Base-by-base conservation (phyloP, 2,329 filamentous ascomycete species). In the Aspergillus persii region DNA sequence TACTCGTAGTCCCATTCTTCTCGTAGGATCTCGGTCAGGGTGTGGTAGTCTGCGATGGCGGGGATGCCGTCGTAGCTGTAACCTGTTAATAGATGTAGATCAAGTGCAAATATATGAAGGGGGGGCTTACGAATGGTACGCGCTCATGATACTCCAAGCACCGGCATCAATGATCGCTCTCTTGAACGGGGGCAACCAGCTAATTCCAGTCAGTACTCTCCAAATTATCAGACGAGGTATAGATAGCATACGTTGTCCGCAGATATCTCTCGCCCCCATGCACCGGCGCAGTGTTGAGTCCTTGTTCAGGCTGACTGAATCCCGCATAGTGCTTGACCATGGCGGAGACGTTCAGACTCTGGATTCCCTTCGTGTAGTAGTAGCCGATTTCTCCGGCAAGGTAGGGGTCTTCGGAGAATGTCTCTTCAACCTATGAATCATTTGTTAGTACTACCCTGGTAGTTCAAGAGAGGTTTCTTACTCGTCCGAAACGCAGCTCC, bases 241-340 rank as follows among this genome's bases (percentile, higher is more conserved):
- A 36, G 61, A 81, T 82, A 3, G 83, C 85, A 36, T 80, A 84
- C 58, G 80, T 84, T 3, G 81, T 83, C 26, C 83, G 74, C 51
- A 84, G 69, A 63, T 85, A 83, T 59, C 83, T 73, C 66, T 85
- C 81, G 18, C 83, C 83, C 26, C 81, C 82, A 60, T 84, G 81
- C 0, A 84, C 82, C 4, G 83, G 82, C 0, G 82, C 87, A 8
- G 85, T 87, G 70, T 92, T 92, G 48, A 92, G 73, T 2, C 89
- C 89, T 70, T 91, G 88, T 67, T 92, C 89, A 0, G 88, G 89
- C 1, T 80, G 79, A 50, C 83, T 88, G 68, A 86, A 91, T 1
- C 83, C 89, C 11, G 86, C 87, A 70, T 89, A 92, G 70, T 92
- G 89, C 77, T 92, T 92, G 50, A 92, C 86, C 73, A 86, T 91